Percentiles rank a stretch among this genome's conserved stretches.
These are phyloP conservation scores for Tetracladium setigerum DNA, from an alignment of 495 filamentous ascomycete genomes.

Conservation along the genomic window DNA sequence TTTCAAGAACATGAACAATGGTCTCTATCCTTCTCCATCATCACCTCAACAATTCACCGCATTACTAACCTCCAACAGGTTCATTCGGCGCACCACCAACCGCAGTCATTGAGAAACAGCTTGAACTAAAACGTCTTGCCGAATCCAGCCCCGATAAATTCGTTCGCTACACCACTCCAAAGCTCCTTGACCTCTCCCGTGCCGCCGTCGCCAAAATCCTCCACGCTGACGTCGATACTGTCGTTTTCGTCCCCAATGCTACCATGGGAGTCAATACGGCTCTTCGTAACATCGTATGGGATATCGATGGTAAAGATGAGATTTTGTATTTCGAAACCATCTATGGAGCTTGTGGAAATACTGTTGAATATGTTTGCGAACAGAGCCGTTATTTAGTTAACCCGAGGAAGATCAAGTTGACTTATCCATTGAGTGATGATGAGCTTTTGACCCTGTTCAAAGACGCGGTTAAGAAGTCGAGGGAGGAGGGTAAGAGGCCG, in stretches of 20 bases:
- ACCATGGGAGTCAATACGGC: slow-evolving; percentile 76
- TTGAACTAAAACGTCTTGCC: slow-evolving; percentile 45
- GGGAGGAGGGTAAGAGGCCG: slow-evolving; percentile 35
- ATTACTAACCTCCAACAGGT: slow-evolving; percentile 33
- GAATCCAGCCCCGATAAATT: slow-evolving; percentile 68
- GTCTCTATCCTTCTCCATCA: slow-evolving; percentile 30
- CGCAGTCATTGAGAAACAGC: slow-evolving; percentile 47
- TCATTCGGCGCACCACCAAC: slow-evolving; percentile 74
- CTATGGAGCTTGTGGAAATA: slow-evolving; percentile 57
- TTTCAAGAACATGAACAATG: slow-evolving; percentile 77
- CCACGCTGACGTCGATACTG: slow-evolving; percentile 48
- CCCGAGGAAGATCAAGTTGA: slow-evolving; percentile 32
- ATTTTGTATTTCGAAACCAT: slow-evolving; percentile 51
- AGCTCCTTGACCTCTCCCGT: slow-evolving; percentile 56
- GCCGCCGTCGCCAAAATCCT: slow-evolving; percentile 55
- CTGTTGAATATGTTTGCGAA: slow-evolving; percentile 61
- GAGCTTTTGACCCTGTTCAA: slow-evolving; percentile 47
- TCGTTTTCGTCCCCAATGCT: slow-evolving; percentile 77
- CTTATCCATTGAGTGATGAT: slow-evolving; percentile 53
- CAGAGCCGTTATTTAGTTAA: slow-evolving; percentile 25
- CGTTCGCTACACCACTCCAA: slow-evolving; percentile 53
- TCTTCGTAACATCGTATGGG: slow-evolving; percentile 59
- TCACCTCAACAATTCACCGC: neutral
- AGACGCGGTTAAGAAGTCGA: slow-evolving; percentile 34
- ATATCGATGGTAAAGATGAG: slow-evolving; percentile 43